Conservation (phyloP, 129 eudicot genomes). For the Arctium minus region DNA sequence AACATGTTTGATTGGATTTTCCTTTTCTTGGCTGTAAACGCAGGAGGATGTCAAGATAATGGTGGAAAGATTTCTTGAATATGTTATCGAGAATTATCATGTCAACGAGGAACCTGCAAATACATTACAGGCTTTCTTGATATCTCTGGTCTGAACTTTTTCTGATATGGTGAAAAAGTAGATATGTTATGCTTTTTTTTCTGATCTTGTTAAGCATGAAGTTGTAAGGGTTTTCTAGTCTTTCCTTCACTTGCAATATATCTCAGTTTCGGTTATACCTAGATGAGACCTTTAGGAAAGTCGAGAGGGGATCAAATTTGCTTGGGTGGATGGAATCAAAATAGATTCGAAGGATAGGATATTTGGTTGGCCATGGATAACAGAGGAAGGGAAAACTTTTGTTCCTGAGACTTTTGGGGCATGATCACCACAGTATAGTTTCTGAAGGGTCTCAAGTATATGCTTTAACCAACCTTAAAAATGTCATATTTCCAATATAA, state of each 20-base stretch:
- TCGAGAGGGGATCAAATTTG: neutral
- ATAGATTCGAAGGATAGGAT: neutral
- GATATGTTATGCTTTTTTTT: neutral
- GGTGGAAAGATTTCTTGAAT: conserved; percentile 52
- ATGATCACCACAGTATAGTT: neutral
- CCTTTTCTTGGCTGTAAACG: conserved; percentile 17
- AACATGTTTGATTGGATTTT: conserved; percentile 5
- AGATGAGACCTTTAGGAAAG: neutral
- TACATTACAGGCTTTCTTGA: conserved; percentile 71
- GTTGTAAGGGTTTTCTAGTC: neutral
- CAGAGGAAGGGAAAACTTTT: neutral
- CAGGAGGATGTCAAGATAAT: conserved; percentile 63
- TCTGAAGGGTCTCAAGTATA: neutral
- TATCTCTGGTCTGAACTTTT: conserved; percentile 72
- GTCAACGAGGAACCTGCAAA: conserved; percentile 46
- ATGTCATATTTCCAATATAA: neutral
- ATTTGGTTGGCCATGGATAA: neutral
- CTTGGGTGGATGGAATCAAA: neutral
- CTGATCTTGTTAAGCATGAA: neutral
- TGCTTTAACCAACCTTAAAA: neutral
- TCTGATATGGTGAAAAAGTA: neutral
- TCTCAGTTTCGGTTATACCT: neutral
- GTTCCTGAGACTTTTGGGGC: neutral
- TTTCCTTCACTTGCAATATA: neutral
- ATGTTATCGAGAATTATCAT: conserved; percentile 59